Evolutionary conservation across 805 yeast genomes (phyloP), one percentile per base, ranked within the genome.

Genomic region (Ogataea trehalophila): DNA sequence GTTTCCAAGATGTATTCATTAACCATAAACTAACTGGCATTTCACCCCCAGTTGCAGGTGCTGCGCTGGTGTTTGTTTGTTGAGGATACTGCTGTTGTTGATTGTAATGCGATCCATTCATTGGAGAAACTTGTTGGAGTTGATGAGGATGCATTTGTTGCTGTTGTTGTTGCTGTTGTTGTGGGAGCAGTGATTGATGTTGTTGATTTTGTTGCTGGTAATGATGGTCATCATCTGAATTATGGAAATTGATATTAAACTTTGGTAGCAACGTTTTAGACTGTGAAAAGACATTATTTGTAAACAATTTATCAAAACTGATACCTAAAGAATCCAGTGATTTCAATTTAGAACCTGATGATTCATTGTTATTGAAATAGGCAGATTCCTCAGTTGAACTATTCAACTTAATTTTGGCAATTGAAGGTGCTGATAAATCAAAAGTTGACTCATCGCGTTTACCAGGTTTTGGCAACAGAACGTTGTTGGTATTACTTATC

Each of bases 281-380:
- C 36, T 59, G 54, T 1, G 59, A 47, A 40, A 61, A 59, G 17
- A 59, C 65, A 33, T 56, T 57, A 42, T 58, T 60, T 5, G 60
- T 49, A 42, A 59, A 61, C n/a, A 59, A 43, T 41, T 49, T 50
- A 33, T 57, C 60, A 43, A 61, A 46, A 40, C 56, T 47, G 13
- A 59, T 48, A 39, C 51, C 58, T 9, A 51, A 41, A 11, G 54
- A 46, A 41, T 45, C 51, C 31, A 47, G 13, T 23, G 50, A 46
- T 17, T 51, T 50, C 37, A 50, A 37, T 37, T 48, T 49, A 20
- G 45, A 38, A 23, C 13, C 26, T 7, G 33, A 23, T 20, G 37
- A 13, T 5, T 29, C 22, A 1, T 37, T 46, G 9, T 44, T 37
- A 9, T 35, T 33, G 22, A 14, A 7, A 20, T 41, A 37, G 3